These are phyloP conservation scores for Vanderwaltozyma polyspora DNA, from an alignment of 805 yeast species.

Conservation along the genomic window DNA sequence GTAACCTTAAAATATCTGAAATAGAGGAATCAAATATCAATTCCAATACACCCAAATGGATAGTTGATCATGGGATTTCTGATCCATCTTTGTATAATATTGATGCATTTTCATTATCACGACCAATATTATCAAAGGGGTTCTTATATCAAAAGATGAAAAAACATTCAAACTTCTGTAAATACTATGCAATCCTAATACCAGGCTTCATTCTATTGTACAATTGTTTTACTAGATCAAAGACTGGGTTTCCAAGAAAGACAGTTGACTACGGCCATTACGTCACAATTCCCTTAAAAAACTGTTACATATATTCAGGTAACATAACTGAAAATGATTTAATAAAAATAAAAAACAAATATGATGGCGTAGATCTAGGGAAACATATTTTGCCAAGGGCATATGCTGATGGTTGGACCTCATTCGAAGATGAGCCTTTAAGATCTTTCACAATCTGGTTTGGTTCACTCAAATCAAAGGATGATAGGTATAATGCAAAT, in stretches of 20 bases:
- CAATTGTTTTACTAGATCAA: slow-evolving; percentile 37
- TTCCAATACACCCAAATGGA: slow-evolving; percentile 40
- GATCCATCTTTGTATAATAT: slow-evolving; percentile 45
- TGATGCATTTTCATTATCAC: slow-evolving; percentile 46
- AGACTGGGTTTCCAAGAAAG: slow-evolving; percentile 35
- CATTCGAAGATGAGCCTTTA: slow-evolving; percentile 63
- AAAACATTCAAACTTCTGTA: slow-evolving; percentile 56
- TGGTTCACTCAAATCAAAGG: slow-evolving; percentile 41
- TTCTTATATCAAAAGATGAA: slow-evolving; percentile 55
- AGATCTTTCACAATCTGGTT: slow-evolving; percentile 81
- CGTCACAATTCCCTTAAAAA: slow-evolving; percentile 48
- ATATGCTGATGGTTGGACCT: slow-evolving; percentile 75
- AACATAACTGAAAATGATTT: slow-evolving; percentile 46
- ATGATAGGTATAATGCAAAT: neutral
- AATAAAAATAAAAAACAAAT: slow-evolving; percentile 33
- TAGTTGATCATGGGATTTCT: slow-evolving; percentile 39
- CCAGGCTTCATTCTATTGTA: slow-evolving; percentile 61
- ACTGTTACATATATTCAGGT: slow-evolving; percentile 72
- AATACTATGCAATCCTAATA: slow-evolving; percentile 50
- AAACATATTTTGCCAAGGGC: slow-evolving; percentile 54
- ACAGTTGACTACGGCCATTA: slow-evolving; percentile 40
- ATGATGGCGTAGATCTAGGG: slow-evolving; percentile 42
- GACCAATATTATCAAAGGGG: slow-evolving; percentile 55
- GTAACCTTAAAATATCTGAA: slow-evolving; percentile 40
- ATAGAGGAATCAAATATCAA: slow-evolving; percentile 44